A percentile compares a stretch with the other conserved stretches of the same genome.
phyloP scores from a whole-genome alignment of 305 asterid species.

The Ilex paraguariensis region DNA sequence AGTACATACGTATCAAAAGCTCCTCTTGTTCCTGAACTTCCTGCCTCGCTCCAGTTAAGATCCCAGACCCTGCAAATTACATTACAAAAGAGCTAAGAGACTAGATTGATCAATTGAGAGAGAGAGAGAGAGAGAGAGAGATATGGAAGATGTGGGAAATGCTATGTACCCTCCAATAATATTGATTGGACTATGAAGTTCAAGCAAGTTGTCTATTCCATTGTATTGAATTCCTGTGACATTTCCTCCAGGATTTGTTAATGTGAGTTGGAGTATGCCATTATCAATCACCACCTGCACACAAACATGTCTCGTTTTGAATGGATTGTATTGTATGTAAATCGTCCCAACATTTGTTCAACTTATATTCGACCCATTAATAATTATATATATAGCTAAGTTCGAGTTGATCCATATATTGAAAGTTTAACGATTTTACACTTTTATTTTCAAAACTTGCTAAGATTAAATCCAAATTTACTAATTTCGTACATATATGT shows the following conservation, averaged over 20 bases:
- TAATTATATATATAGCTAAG: too few relatives aligned
- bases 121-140: too few relatives aligned
- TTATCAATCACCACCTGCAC: slow-evolving; percentile 48
- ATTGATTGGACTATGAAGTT: slow-evolving; percentile 28
- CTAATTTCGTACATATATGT: too few relatives aligned
- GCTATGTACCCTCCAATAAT: slow-evolving; percentile 50
- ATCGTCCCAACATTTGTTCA: too few relatives aligned
- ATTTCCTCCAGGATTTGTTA: slow-evolving; percentile 51
- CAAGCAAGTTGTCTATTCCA: slow-evolving; percentile 48
- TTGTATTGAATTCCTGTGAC: slow-evolving; percentile 34
- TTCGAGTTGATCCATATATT: too few relatives aligned
- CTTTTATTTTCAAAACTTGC: too few relatives aligned
- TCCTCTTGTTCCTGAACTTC: slow-evolving; percentile 48
- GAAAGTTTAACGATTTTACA: too few relatives aligned
- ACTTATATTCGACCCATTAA: too few relatives aligned
- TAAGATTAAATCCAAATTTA: too few relatives aligned
- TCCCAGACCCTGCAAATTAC: slow-evolving; percentile 51
- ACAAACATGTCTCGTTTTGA: not conserved
- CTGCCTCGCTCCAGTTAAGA: slow-evolving; percentile 50
- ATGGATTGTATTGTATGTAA: too few relatives aligned
- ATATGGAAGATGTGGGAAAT: not conserved
- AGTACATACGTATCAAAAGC: slow-evolving; percentile 34
- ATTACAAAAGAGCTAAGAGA: not conserved
- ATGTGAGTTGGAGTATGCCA: slow-evolving; percentile 42
- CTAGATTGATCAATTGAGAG: not conserved